Percentiles rank a stretch among this genome's conserved stretches.
phyloP scores from a whole-genome alignment of 805 yeast species.

The Pichia sporocuriosa region DNA sequence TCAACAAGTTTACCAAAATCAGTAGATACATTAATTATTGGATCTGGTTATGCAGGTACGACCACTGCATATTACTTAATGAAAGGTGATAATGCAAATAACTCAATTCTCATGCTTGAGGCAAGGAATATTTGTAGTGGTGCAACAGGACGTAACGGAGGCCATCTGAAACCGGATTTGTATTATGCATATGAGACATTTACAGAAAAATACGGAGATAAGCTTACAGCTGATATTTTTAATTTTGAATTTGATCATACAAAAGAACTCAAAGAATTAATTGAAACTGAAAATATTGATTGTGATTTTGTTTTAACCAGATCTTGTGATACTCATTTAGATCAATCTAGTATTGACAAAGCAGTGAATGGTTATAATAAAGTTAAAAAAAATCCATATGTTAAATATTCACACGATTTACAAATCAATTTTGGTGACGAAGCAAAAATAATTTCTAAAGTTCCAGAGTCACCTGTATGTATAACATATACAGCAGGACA shows the following conservation, averaged over 20 bases:
- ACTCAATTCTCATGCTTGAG: conserved; percentile 29
- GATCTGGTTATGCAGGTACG: conserved; percentile 41
- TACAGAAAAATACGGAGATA: conserved; percentile 18
- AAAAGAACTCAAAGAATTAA: conserved; percentile 27
- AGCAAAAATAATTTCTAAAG: conserved; percentile 27
- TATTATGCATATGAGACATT: conserved; percentile 16
- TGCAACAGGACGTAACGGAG: conserved; percentile 46
- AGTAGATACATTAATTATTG: conserved; percentile 35
- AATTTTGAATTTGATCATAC: conserved; percentile 34
- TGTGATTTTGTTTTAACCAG: conserved; percentile 29
- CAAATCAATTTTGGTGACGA: conserved; percentile 29
- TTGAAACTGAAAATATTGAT: conserved; percentile 29
- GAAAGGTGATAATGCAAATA: conserved; percentile 12
- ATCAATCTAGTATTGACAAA: conserved; percentile 9
- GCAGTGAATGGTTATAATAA: conserved; percentile 22
- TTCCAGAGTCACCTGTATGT: conserved; percentile 26
- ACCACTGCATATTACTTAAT: conserved; percentile 32
- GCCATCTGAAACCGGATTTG: conserved; percentile 37
- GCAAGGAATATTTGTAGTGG: conserved; percentile 35
- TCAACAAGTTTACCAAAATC: conserved; percentile 28
- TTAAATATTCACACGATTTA: conserved; percentile 23
- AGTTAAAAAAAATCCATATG: conserved; percentile 12
- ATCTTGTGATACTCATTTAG: conserved; percentile 26
- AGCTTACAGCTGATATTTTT: conserved; percentile 31
- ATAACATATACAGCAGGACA: conserved; percentile 37